Evolutionary conservation across 371 early-diverging fungal species (phyloP), one percentile per base, ranked within the genome.

Genomic region (Capniomyces stellatus): DNA sequence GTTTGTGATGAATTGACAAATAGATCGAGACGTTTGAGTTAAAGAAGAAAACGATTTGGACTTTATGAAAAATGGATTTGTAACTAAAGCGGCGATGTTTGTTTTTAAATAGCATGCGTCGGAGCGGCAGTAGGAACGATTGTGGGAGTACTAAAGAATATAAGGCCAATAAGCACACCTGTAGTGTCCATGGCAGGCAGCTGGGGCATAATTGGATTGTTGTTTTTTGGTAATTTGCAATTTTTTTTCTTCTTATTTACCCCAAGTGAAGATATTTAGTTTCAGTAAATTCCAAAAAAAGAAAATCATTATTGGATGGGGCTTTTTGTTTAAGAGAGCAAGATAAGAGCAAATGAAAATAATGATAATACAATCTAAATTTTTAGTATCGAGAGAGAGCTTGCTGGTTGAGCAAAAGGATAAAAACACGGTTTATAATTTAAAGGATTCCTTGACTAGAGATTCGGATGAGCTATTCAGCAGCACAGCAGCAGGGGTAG

Each of bases 381-480:
- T 13, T 27, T 24, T 65, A 18, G 52, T 58, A 21, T 52, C 52
- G 2, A 59, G 67, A 35, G 61, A 67, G 40, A 43, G 56, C 10
- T 49, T 67, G 0, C 51, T 67, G 4, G n/a, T 43, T 27, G 67
- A 67, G 35, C 65, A 65, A 13, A 22, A 30, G 30, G 15, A 22
- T 1, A 59, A 56, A 28, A 54, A 46, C 43, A 25, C 30, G n/a
- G 25, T 46, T 0, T 41, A 58, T 23, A 29, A 58, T 3, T 35
- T 66, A 22, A 62, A 46, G 13, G 22, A 39, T 1, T 62, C 62
- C 15, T 50, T 48, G 42, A 62, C 63, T 3, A 52, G 60, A 19
- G 57, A 59, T 25, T 46, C 43, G 31, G 67, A 65, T 51, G 57
- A 66, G 49, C 39, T 67, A 48, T 65, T 65, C 29, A 65, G 65